Base-by-base conservation (phyloP, 140 eudicot genomes). In the Stevia rebaudiana region DNA sequence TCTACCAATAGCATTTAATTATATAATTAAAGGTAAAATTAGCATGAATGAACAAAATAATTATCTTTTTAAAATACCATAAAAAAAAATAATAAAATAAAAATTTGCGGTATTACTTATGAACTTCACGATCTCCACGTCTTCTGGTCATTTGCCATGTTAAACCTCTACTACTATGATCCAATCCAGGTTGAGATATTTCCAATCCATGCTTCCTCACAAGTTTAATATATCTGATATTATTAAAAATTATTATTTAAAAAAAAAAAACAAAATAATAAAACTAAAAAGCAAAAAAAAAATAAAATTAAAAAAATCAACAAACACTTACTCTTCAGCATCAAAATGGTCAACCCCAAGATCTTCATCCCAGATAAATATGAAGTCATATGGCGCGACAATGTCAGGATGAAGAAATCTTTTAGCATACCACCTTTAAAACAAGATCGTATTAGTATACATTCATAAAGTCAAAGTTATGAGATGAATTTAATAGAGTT, bases 281-380 rank as follows among this genome's bases (percentile, higher is more conserved):
- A n/a, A n/a, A n/a, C n/a, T n/a, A n/a, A n/a, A n/a, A n/a, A n/a
- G n/a, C n/a, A 36, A 43, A 61, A 17, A 10, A 17, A 9, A 16
- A 6, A 6, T 16, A 6, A 28, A 28, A n/a, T n/a, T n/a, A 46
- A 18, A 17, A 3, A 36, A 21, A 42, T 44, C 31, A 24, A 4
- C 47, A 41, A 52, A 69, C 17, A 78, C 95, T 81, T 53, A 94
- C 99, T 94, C 89, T 78, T 94, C 95, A 15, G 94, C 95, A 59
- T 94, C 61, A 61, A 88, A 94, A 84, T 88, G 75, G 74, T 94
- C 86, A 19, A 94, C 90, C 58, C 97, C 99, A 11, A 92, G 94
- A 74, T 92, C 98, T 81, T 92, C 98, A 28, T 92, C 98, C 98
- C 98, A 92, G 6, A 92, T 79, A 80, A 92, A 92, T 69, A 92